Evolutionary conservation across 2,329 filamentous ascomycete species (phyloP), one percentile per base, ranked within the genome.

Genomic region (Helminthosporium solani): DNA sequence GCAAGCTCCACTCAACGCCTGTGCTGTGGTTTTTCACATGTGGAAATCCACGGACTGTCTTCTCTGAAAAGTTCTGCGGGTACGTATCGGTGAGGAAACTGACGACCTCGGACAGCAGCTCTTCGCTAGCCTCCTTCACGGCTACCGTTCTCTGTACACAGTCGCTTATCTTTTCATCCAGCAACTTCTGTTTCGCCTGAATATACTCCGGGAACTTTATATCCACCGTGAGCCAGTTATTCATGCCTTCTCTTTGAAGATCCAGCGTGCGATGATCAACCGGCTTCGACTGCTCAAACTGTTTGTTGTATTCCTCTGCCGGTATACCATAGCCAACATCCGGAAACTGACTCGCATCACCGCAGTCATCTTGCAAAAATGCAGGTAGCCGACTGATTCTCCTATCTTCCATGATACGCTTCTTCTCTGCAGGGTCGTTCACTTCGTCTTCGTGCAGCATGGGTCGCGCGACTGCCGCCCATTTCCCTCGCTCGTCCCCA

Each of bases 171-270:
- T 70, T 63, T 2, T 62, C 66, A 1, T 58, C 46, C 2, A 80
- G 64, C 27, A 80, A 63, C 14, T 66, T 49, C 2, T 63, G 56
- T 7, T 77, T 72, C 7, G 76, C 66, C 2, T 56, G 49, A 50
- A 77, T 73, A 50, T 75, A 72, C 11, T 70, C 61, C 39, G 70
- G 63, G 49, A 78, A 78, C 21, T 38, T 68, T 11, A 71, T 67
- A 50, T 79, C 75, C 38, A 80, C 57, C 0, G 68, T 73, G 11
- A 80, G 67, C 78, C 77, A 80, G 45, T 77, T 75, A 16, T 63
- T 56, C 18, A 59, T 53, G 30, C 75, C 73, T n/a, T 77, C 62
- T 44, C 70, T 74, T 42, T 67, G 70, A 14, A 80, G 64, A 14
- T 76, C 75, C 70, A 78, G 77, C 52, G 74, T 73, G 36, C 75